Base-by-base conservation (phyloP, 768 basidiomycete species). In the Lactifluus subvellereus region DNA sequence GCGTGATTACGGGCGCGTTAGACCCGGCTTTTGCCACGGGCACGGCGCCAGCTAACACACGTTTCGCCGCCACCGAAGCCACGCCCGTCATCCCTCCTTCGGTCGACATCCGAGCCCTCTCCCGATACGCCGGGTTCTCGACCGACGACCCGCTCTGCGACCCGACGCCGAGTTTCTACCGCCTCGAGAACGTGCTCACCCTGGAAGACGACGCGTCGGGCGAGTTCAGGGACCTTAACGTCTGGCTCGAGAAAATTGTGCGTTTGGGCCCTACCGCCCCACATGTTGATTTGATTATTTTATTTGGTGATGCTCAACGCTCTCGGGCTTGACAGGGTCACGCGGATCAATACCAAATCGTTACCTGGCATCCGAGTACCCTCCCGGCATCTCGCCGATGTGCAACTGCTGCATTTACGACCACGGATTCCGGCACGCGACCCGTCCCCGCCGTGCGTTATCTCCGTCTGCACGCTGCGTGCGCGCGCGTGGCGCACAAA, bases 401-500 rank as follows among this genome's bases (percentile, higher is more conserved):
- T 16, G 30, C 52, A 16, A 54, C 59, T 2, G 72, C 74, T 35
- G 71, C 68, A 43, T 77, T 77, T 55, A 72, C 65, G 30, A 71
- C 71, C 7, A 51, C 72, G 4, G 67, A 74, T 61, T 67, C 66
- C 1, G 61, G 33, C 9, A 66, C 59, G 33, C 58, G 69, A 48
- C 73, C 74, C 0, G 53, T 77, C 51, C 77, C 78, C 33, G 70
- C 68, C 42, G 67, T 70, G 18, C 53, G 43, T 13, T 75, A 75
- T 60, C 71, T 78, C 32, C 64, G 65, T 6, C 68, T 79, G 49
- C 78, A 78, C 57, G 77, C 77, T n/a, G 71, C 74, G 27, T 78
- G 76, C 58, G 75, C 77, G 18, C 71, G 73, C 56, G 72, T 78
- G 2, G 75, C 76, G 35, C 72, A 75, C 65, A 69, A 78, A 37